Conservation (phyloP, 495 filamentous ascomycete species). For the Aspergillus campestris region DNA sequence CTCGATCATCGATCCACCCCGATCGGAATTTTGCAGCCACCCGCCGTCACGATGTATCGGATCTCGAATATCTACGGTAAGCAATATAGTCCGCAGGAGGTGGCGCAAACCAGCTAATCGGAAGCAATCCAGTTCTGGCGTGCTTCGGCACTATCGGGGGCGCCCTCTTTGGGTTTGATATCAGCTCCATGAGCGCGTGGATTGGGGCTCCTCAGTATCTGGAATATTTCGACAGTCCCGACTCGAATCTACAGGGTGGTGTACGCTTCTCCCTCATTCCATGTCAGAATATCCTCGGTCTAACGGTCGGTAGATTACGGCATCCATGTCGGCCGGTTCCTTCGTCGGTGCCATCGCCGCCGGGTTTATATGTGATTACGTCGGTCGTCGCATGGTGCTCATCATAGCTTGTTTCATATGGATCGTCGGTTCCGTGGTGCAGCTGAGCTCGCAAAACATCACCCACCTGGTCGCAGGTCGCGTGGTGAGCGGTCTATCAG, state of each 20-base stretch:
- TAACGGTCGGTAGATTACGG: slow-evolving; percentile 26
- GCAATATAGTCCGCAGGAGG: no score
- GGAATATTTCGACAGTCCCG: slow-evolving; percentile 56
- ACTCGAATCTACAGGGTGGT: slow-evolving; percentile 53
- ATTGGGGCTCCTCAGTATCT: slow-evolving; percentile 62
- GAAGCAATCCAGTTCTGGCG: slow-evolving; percentile 28
- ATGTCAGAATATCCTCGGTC: background rate
- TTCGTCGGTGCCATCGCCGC: slow-evolving; percentile 56
- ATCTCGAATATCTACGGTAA: slow-evolving; percentile 41
- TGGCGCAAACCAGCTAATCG: background rate
- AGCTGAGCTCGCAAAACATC: slow-evolving; percentile 51
- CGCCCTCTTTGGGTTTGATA: slow-evolving; percentile 37
- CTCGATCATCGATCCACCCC: background rate
- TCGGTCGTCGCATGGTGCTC: slow-evolving; percentile 56
- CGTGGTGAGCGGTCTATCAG: slow-evolving; percentile 58
- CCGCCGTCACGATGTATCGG: slow-evolving; percentile 25
- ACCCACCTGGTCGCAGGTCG: slow-evolving; percentile 62
- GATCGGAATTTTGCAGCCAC: background rate
- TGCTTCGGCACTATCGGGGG: slow-evolving; percentile 44
- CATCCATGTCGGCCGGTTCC: slow-evolving; percentile 59
- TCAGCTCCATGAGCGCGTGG: slow-evolving; percentile 61
- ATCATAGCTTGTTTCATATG: slow-evolving; percentile 61
- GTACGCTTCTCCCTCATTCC: slow-evolving; percentile 11
- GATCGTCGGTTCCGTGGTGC: slow-evolving; percentile 61
- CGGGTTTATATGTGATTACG: slow-evolving; percentile 56